Percentiles rank a stretch among this genome's conserved stretches.
These are phyloP conservation scores for Colletotrichum destructivum DNA, from an alignment of 2,329 filamentous ascomycete genomes.

Conservation along the genomic window DNA sequence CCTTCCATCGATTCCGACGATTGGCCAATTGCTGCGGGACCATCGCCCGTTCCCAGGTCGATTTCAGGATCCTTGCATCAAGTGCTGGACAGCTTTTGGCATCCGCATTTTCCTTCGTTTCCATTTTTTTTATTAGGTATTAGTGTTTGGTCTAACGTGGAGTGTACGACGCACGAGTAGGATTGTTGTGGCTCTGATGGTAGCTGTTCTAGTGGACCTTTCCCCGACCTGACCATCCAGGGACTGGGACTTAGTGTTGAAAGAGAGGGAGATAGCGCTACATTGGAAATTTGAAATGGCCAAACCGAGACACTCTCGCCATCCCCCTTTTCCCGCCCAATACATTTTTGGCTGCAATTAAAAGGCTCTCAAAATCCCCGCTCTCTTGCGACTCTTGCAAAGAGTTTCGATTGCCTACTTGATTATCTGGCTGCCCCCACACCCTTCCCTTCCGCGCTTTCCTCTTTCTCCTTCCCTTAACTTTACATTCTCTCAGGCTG, in stretches of 20 bases:
- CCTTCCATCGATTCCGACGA: not conserved
- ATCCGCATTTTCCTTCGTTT: not conserved
- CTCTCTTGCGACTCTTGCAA: not conserved
- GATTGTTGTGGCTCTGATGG: not conserved
- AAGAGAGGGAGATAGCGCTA: not conserved
- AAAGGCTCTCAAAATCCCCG: not conserved
- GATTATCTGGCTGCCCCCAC: not conserved
- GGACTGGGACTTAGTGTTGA: not conserved
- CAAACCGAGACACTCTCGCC: conserved; percentile 10
- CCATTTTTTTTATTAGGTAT: too few species aligned
- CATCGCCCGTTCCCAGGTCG: not conserved
- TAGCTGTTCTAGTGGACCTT: conserved; percentile 8
- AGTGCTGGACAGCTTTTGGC: not conserved
- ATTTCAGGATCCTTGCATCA: conserved; percentile 6
- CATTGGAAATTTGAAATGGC: conserved; percentile 27
- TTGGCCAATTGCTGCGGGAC: conserved; percentile 21
- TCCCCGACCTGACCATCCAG: not conserved
- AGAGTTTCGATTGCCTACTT: not conserved
- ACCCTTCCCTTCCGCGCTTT: not conserved
- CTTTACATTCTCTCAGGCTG: not conserved
- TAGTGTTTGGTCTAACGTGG: not conserved
- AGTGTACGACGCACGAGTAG: not conserved
- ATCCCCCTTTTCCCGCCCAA: conserved; percentile 21
- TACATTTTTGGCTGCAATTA: not conserved
- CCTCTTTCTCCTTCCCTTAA: not conserved